Base-by-base conservation (phyloP, 1,284 basidiomycete species). In the Schizophyllum amplum region DNA sequence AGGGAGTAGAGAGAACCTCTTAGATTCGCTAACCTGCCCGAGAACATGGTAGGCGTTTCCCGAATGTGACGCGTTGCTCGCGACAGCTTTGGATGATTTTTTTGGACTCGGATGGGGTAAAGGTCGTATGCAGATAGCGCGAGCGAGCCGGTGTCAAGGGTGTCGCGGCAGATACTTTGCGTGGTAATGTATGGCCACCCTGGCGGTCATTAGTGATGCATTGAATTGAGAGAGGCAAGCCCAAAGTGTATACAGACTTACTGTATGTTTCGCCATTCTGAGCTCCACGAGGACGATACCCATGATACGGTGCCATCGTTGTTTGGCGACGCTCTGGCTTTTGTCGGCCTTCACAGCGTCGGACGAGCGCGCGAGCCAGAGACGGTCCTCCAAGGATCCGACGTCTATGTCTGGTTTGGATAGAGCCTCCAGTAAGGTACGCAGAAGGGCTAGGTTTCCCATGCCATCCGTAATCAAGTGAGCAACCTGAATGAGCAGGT, bases 161-260 rank as follows among this genome's bases (percentile, higher is more conserved):
- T 60, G 63, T 7, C 80, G 72, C 4, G 75, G 74, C 0, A 68
- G 72, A 54, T 65, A 63, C 5, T 64, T 61, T 0, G 77, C 78
- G 4, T 0, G 81, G 81, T 9, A 85, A 70, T 0, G 78, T 79
- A 57, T 84, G 81, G 1, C 82, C 82, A 5, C 81, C 82, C 83
- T 84, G 62, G 26, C 49, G 1, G 42, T 50, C 56, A 51, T 54
- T 17, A 60, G 52, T 46, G 25, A 55, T 4, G 57, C 53, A 24
- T 52, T 48, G 21, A 17, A 27, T 23, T n/a, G 22, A 51, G n/a
- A n/a, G n/a, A n/a, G n/a, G n/a, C n/a, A n/a, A n/a, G n/a, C n/a
- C n/a, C n/a, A n/a, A n/a, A n/a, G n/a, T n/a, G n/a, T n/a, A n/a
- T n/a, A 26, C 51, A 7, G 42, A 57, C 66, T 55, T 64, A 78